Percentiles rank a stretch among this genome's conserved stretches.
Conservation (phyloP, 345 rosid species). For the Sisymbrium irio region DNA sequence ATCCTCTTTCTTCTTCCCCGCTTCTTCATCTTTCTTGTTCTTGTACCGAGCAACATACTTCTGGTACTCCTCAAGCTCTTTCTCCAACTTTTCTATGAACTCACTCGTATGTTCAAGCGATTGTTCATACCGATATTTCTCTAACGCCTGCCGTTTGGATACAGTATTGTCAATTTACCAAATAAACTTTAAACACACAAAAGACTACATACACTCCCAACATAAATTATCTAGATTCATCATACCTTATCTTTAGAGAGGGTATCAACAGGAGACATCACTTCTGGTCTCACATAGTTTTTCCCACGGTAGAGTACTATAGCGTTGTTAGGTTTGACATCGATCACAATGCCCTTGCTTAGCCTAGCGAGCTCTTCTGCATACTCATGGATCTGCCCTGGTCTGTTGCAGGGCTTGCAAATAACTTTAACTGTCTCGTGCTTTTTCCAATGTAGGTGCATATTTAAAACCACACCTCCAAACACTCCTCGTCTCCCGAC, state of each 20-base stretch:
- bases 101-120: slow-evolving; percentile 93
- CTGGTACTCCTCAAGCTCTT: slow-evolving; percentile 73
- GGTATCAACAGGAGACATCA: slow-evolving; percentile 76
- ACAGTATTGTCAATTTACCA: background rate
- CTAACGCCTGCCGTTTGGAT: slow-evolving; percentile 59
- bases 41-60: slow-evolving; percentile 55
- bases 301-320: slow-evolving; percentile 84
- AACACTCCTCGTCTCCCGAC: slow-evolving; percentile 94
- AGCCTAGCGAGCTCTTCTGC: slow-evolving; percentile 79
- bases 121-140: slow-evolving; percentile 72
- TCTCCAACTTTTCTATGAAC: slow-evolving; percentile 88
- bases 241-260: slow-evolving; percentile 75
- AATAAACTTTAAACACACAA: background rate
- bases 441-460: slow-evolving; percentile 98
- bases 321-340: slow-evolving; percentile 64
- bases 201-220: background rate
- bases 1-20: slow-evolving; percentile 4
- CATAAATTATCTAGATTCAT: background rate
- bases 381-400: slow-evolving; percentile 77
- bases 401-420: slow-evolving; percentile 82
- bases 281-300: slow-evolving; percentile 77
- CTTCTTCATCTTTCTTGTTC: slow-evolving; percentile 42
- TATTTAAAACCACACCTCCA: slow-evolving; percentile 92
- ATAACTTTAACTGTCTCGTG: slow-evolving; percentile 91
- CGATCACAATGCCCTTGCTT: slow-evolving; percentile 83